These are phyloP conservation scores for Gossypium gossypioides DNA, from an alignment of 441 rosid genomes.

Conservation along the genomic window DNA sequence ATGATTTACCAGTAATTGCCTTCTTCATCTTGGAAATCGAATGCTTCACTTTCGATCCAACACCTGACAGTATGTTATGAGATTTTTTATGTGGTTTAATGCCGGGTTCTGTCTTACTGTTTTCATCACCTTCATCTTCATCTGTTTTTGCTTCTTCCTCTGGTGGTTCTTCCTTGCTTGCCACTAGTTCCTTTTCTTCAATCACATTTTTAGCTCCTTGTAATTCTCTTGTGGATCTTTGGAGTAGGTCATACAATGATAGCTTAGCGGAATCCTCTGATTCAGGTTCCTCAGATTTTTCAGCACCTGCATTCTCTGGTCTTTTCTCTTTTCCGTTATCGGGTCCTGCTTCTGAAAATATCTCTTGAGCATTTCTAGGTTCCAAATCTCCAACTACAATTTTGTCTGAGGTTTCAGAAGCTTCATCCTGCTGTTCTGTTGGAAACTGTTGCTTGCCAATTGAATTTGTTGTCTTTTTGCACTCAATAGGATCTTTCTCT, in stretches of 20 bases:
- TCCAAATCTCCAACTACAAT: constrained; percentile 21
- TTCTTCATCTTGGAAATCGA: constrained; percentile 88
- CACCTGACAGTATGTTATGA: constrained; percentile 66
- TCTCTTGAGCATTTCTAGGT: constrained; percentile 9
- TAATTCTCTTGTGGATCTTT: constrained; percentile 23
- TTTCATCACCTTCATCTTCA: constrained; percentile 40
- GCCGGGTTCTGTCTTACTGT: constrained; percentile 38
- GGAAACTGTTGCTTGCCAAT: constrained; percentile 14
- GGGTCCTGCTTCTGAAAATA: constrained; percentile 16
- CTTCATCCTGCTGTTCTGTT: constrained; percentile 17
- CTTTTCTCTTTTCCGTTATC: constrained; percentile 15
- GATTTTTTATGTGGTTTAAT: constrained; percentile 61
- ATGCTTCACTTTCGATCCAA: constrained; percentile 82
- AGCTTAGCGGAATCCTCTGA: constrained; percentile 16
- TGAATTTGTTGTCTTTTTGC: constrained; percentile 10
- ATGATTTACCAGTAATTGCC: constrained; percentile 74
- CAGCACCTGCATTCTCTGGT: constrained; percentile 2
- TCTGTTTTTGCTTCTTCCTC: constrained; percentile 32
- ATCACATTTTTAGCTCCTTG: constrained; percentile 18
- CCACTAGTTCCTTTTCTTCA: constrained; percentile 20
- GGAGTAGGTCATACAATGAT: constrained; percentile 25
- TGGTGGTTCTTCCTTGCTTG: constrained; percentile 18
- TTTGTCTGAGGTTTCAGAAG: constrained; percentile 19
- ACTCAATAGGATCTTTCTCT: constrained; percentile 18
- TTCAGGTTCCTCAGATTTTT: constrained; percentile 4